phyloP scores from a whole-genome alignment of 139 green algal genomes.

The Pleodorina starrii region DNA sequence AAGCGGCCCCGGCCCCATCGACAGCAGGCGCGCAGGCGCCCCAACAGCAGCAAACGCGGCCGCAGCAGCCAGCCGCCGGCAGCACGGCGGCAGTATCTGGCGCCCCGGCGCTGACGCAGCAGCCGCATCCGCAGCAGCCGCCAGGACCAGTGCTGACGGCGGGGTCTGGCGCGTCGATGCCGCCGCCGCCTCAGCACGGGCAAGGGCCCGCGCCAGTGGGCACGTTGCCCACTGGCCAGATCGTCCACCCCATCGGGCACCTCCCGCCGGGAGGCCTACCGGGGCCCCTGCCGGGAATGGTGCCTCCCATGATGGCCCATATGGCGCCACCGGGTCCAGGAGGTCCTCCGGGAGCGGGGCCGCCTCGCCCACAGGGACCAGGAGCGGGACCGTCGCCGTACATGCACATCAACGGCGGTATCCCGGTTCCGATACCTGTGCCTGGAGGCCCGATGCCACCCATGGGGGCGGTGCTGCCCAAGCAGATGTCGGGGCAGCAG shows the following conservation, averaged over 20 bases:
- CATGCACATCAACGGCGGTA: slow-evolving; percentile 31
- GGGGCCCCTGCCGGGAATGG: background rate
- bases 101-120: too few relatives aligned
- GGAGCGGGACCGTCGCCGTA: background rate
- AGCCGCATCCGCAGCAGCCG: background rate
- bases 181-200: background rate
- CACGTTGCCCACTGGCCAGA: background rate
- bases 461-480: background rate
- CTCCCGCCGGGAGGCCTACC: background rate
- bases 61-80: background rate
- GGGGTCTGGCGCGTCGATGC: background rate
- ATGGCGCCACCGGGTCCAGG: background rate
- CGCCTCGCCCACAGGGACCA: background rate
- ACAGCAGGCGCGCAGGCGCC: background rate
- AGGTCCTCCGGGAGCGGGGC: background rate
- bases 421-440: background rate
- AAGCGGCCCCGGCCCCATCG: background rate
- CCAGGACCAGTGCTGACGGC: background rate
- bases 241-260: background rate
- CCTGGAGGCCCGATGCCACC: background rate
- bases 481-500: slow-evolving; percentile 23
- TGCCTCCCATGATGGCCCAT: slow-evolving; percentile 3
- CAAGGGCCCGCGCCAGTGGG: background rate
- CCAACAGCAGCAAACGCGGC: background rate
- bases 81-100: too few relatives aligned